Conservation (phyloP, 2,329 filamentous ascomycete genomes). For the Aspergillus pseudoterreus region DNA sequence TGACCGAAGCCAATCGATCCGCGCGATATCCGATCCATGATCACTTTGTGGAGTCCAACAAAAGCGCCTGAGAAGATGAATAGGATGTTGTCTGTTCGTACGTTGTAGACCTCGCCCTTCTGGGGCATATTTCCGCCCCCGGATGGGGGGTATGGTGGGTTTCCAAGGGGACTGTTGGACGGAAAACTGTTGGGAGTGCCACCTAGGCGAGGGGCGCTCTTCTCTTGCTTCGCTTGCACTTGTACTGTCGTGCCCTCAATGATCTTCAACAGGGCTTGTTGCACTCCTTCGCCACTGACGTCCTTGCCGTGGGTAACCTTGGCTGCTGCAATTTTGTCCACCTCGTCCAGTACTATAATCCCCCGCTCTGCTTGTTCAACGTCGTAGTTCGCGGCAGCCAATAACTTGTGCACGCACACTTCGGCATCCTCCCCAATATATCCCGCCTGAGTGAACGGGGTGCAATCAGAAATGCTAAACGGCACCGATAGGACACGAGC, state of each 20-base stretch:
- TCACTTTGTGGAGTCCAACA: constrained; percentile 81
- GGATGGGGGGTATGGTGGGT: constrained; percentile 26
- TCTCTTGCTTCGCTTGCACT: constrained; percentile 71
- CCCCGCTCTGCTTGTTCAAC: constrained; percentile 79
- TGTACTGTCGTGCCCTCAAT: constrained; percentile 94
- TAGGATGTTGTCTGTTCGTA: constrained; percentile 92
- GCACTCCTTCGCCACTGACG: constrained; percentile 92
- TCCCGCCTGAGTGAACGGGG: constrained; percentile 90
- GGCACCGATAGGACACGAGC: constrained; percentile 92
- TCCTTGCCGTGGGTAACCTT: constrained; percentile 88
- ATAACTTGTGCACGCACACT: constrained; percentile 81
- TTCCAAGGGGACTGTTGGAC: constrained; percentile 35
- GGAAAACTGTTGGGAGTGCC: constrained; percentile 38
- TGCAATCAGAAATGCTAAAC: constrained; percentile 93
- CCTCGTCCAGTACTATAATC: constrained; percentile 93
- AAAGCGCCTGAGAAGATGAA: constrained; percentile 98
- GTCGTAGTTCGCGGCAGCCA: constrained; percentile 88
- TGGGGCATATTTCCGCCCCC: constrained; percentile 28
- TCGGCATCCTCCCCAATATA: constrained; percentile 99
- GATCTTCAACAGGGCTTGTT: constrained; percentile 92
- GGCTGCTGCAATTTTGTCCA: constrained; percentile 91
- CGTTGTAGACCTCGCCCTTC: constrained; percentile 63
- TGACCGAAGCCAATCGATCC: constrained; percentile 89
- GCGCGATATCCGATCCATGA: constrained; percentile 82
- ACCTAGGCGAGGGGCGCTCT: constrained; percentile 36